Evolutionary conservation across 306 rosid species (phyloP), one percentile per base, ranked within the genome.

Genomic region (Quercus mongolica): DNA sequence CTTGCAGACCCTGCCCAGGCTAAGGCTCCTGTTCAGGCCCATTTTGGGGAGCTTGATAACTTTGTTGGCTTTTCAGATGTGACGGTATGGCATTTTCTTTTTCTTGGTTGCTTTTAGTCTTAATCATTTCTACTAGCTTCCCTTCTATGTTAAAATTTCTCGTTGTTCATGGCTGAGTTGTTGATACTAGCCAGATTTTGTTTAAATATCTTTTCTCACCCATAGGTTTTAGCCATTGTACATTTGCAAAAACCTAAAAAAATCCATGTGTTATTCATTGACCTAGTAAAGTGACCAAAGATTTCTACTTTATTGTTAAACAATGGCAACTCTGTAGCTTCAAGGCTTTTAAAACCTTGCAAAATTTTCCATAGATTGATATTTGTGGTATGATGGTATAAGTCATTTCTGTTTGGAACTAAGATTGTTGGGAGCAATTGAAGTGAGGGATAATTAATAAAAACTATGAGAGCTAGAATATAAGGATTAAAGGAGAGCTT

Each of bases 1-100:
- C 99, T 93, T 79, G 98, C 99, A 41, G 99, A 95, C 79, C 98
- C 98, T 84, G 83, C 94, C 69, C 85, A 90, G 82, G 91, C 93
- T 73, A 95, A 90, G 87, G 93, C 91, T 77, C 97, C 99, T 28
- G 70, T 95, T 83, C 99, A 93, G 88, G 94, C 98, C 77, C 99
- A 95, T 86, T 95, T 95, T 49, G 99, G 99, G 73, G 98, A 95
- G 89, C 91, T 86, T 52, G 99, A 95, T 81, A 80, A 67, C 56
- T 89, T 89, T 79, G 97, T 91, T 74, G 98, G 99, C 79, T 95
- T 95, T 82, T 89, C 99, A 26, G 99, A 95, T 80, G 90, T 95
- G 81, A 90, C 86, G 89, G 98, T 95, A 93, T 20, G 85, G 17
- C 23, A 74, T 69, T 73, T 79, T 73, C 58, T 55, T 73, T 74